Base-by-base conservation (phyloP, 2,329 filamentous ascomycete genomes). In the Talaromyces piceae region DNA sequence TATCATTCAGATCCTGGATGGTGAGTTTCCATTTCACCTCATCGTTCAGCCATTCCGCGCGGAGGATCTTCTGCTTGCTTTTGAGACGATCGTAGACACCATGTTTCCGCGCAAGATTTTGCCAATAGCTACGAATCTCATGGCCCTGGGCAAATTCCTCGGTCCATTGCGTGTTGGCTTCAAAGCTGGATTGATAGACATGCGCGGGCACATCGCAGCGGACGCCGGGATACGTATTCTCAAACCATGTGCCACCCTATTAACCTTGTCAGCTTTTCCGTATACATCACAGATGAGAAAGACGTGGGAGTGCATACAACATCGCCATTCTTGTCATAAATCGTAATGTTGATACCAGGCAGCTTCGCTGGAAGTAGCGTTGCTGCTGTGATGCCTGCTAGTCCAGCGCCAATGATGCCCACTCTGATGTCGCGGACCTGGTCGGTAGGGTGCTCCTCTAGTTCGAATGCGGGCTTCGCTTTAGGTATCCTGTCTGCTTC, bases 111-210 rank as follows among this genome's bases (percentile, higher is more conserved):
- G 84, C 83, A 3, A 86, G 65, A 0, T 65, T 65, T 57, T 85
- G 76, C 81, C 83, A 83, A 61, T 89, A 89, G 13, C 79, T 74
- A 5, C 75, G 69, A 53, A 89, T 88, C 63, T 89, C 86, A 3
- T 69, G 63, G 0, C 84, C 84, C 31, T 80, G 78, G 0, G 84
- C 79, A 59, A 86, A 88, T 53, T 82, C 75, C 58, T 87, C 81
- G 0, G 76, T 77, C 86, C 86, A 89, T 56, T 86, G 74, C 0
- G 76, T 78, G 51, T 88, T 88, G 1, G 83, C 82, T 5, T 75
- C 73, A 62, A 87, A 88, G 0, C 80, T 82, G 6, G 78, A 79
- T 60, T 87, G 84, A 58, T 88, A 88, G 18, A 84, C 82, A 62
- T 86, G 82, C 0, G 83, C 78, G 0, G 84, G 82, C 12, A 88